Evolutionary conservation across 345 rosid species (phyloP), one percentile per base, ranked within the genome.

Genomic region (Linum usitatissimum): DNA sequence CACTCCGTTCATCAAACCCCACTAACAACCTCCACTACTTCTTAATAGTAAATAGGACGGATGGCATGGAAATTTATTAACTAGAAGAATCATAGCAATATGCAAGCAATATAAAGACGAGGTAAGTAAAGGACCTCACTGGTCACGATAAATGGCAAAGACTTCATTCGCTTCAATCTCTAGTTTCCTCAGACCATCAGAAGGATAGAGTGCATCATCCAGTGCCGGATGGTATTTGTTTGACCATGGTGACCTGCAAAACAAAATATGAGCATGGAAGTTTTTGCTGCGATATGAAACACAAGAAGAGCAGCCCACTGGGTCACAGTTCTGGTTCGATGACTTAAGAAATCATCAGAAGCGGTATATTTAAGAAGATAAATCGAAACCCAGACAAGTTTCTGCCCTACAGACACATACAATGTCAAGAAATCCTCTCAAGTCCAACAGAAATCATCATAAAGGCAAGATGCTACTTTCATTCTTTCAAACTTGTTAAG

Each of bases 121-220:
- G 87, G 82, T 70, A 85, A 81, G 90, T 58, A 70, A 89, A 84
- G 96, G 87, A 86, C 88, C 98, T 92, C 94, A 92, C 98, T 92
- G 98, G 90, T 92, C 98, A 89, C 90, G 85, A 69, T 92, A 92
- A 68, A 87, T 67, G 66, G 91, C 68, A 74, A 92, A 92, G 74
- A 90, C 71, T 1, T 87, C 98, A 40, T 92, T 92, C 7, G 97
- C 97, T 78, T 92, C 97, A 58, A 83, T 76, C 77, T 92, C 98
- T 23, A 89, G 90, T 60, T 90, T 84, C 79, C 98, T 87, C 72
- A 92, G 73, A 66, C 80, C 83, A 30, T 81, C 57, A 15, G 98
- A 86, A 19, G 97, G 98, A 66, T 74, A 84, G 5, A 68, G 86
- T 4, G 91, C 97, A 74, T 89, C 98, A 65, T 85, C 91, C 75